These are phyloP conservation scores for Aureobasidium sp. DNA, from an alignment of 2,329 filamentous ascomycete species.

Conservation along the genomic window DNA sequence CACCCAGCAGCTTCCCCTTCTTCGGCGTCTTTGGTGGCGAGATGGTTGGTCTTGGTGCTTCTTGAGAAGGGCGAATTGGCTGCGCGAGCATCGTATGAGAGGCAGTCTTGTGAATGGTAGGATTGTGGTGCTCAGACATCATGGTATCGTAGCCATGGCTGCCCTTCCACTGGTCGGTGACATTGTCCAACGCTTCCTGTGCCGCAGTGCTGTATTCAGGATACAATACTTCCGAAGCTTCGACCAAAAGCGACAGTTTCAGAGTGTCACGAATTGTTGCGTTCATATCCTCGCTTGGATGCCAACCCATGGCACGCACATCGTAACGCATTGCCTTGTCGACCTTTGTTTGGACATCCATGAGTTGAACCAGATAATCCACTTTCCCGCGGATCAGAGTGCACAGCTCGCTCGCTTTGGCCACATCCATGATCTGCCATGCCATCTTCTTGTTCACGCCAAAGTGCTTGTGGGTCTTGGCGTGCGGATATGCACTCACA, in stretches of 20 bases:
- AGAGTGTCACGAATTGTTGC: constrained; percentile 31
- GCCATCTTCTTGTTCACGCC: constrained; percentile 21
- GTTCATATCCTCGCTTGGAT: constrained; percentile 31
- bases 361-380: constrained; percentile 37
- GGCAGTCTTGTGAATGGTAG: constrained; percentile 7
- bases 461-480: neutral
- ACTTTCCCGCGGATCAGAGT: constrained; percentile 36
- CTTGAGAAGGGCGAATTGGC: neutral
- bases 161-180: constrained; percentile 23
- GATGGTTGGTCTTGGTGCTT: neutral
- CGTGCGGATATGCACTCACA: constrained; percentile 16
- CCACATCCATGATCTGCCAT: constrained; percentile 37
- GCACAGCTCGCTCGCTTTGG: constrained; percentile 37
- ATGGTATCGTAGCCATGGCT: constrained; percentile 5
- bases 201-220: constrained; percentile 38
- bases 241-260: constrained; percentile 39
- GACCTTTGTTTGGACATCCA: constrained; percentile 38
- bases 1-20: neutral
- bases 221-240: constrained; percentile 36
- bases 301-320: constrained; percentile 43
- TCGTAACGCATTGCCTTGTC: constrained; percentile 39
- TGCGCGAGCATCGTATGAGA: constrained; percentile 11
- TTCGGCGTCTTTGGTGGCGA: neutral
- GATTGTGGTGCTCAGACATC: constrained; percentile 11
- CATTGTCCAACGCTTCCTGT: constrained; percentile 37